Evolutionary conservation across 805 yeast genomes (phyloP).

Genomic region (Starmerella gropengiesseri): DNA sequence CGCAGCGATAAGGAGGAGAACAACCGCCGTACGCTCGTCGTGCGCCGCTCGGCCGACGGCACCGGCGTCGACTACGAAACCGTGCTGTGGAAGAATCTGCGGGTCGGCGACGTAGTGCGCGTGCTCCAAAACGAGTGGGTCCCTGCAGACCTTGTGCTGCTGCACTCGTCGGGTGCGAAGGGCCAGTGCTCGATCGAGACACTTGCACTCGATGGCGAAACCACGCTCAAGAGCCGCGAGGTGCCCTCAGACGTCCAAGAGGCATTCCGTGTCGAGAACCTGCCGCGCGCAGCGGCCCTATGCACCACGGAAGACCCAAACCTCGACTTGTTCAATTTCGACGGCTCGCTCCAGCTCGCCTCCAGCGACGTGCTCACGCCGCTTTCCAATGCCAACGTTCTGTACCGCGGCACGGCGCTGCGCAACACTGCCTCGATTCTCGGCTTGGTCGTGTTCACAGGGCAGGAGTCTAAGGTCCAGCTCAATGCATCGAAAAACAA

Average conservation of each 20-base stretch:
- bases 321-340: constrained; percentile 79
- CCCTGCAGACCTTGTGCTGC: constrained; percentile 77
- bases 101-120: constrained; percentile 78
- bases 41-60: constrained; percentile 21
- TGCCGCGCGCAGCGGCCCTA: constrained; percentile 29
- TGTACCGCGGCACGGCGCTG: constrained; percentile 80
- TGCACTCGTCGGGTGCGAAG: constrained; percentile 48
- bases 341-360: constrained; percentile 44
- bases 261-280: constrained; percentile 31
- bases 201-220: constrained; percentile 96
- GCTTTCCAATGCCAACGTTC: constrained; percentile 67
- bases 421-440: constrained; percentile 67
- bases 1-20: constrained; percentile 78
- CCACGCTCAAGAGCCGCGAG: constrained; percentile 66
- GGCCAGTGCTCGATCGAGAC: constrained; percentile 79
- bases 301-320: constrained; percentile 85
- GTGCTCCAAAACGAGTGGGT: constrained; percentile 77
- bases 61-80: constrained; percentile 28
- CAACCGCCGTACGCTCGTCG: constrained; percentile 39
- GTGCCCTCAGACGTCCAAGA: constrained; percentile 58
- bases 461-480: constrained; percentile 90
- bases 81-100: constrained; percentile 59
- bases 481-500: constrained; percentile 90
- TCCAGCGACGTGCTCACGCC: constrained; percentile 36
- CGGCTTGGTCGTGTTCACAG: constrained; percentile 83